Evolutionary conservation across 805 yeast species (phyloP).

Genomic region (Cyberlindnera veronae): DNA sequence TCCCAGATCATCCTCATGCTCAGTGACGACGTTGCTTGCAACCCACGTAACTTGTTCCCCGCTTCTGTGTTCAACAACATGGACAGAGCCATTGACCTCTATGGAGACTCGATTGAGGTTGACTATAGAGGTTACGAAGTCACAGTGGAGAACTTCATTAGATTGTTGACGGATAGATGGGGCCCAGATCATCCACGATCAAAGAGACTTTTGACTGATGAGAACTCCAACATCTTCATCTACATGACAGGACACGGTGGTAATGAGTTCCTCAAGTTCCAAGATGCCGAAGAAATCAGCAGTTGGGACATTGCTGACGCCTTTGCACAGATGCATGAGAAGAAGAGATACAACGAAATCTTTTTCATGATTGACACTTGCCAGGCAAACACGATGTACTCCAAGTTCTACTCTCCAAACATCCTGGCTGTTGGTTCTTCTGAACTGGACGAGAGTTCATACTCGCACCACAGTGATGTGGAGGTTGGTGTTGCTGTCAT

Average conservation of each 20-base stretch:
- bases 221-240: conserved; percentile 87
- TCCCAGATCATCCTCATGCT: conserved; percentile 95
- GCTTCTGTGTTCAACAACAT: conserved; percentile 94
- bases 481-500: conserved; percentile 98
- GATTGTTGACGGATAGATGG: conserved; percentile 94
- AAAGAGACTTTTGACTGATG: conserved; percentile 87
- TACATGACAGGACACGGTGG: conserved; percentile 99
- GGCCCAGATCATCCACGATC: conserved; percentile 90
- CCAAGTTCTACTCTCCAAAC: conserved; percentile 88
- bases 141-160: conserved; percentile 93
- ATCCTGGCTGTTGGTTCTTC: conserved; percentile 91
- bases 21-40: conserved; percentile 96
- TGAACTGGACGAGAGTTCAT: conserved; percentile 81
- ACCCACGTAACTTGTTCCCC: conserved; percentile 92
- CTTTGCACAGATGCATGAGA: conserved; percentile 94
- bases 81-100: conserved; percentile 86
- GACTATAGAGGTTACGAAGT: conserved; percentile 98
- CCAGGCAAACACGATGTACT: conserved; percentile 97
- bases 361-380: conserved; percentile 98
- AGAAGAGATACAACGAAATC: conserved; percentile 90
- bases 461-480: conserved; percentile 92
- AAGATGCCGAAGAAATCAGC: conserved; percentile 97
- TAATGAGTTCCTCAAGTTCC: conserved; percentile 93
- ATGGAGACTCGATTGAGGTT: conserved; percentile 93
- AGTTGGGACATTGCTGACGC: conserved; percentile 96